These are phyloP conservation scores for Phytopythium oedochilum DNA, from an alignment of 352 stramenopile species.

Conservation along the genomic window DNA sequence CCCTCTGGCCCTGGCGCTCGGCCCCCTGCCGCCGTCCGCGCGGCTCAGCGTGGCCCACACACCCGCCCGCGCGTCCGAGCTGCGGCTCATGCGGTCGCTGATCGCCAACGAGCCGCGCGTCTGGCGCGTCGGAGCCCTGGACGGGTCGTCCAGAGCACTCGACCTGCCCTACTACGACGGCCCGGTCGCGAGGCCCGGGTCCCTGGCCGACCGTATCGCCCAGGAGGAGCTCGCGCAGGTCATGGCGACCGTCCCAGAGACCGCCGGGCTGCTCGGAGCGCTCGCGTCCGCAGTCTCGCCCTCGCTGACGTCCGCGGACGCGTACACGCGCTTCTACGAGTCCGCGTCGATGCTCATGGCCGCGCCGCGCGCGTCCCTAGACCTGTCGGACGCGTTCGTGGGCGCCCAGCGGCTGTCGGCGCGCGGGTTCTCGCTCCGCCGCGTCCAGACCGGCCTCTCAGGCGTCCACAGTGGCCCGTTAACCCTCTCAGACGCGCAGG, in stretches of 20 bases:
- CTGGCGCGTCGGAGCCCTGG: conserved; percentile 13
- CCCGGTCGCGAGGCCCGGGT: conserved; percentile 18
- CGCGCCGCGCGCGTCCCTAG: conserved; percentile 11
- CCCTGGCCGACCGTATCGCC: conserved; percentile 20
- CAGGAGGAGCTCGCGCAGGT: conserved; percentile 16
- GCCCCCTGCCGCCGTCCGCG: neutral
- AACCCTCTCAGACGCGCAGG: conserved; percentile 19
- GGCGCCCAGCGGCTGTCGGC: conserved; percentile 32
- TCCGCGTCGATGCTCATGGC: conserved; percentile 16
- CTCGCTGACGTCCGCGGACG: conserved; percentile 12
- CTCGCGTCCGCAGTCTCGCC: conserved; percentile 12
- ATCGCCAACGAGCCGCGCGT: conserved; percentile 24
- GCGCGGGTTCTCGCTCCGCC: conserved; percentile 37
- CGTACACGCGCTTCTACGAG: conserved; percentile 27
- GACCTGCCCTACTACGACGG: conserved; percentile 26
- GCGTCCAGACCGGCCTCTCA: conserved; percentile 4
- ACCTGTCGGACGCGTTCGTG: conserved; percentile 38
- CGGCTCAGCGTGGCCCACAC: conserved; percentile 14
- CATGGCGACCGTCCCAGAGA: conserved; percentile 14
- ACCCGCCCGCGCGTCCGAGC: conserved; percentile 9
- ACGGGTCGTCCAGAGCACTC: neutral
- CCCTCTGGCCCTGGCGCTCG: neutral
- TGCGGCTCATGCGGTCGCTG: conserved; percentile 12
- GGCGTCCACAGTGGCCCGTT: conserved; percentile 11
- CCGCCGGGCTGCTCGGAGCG: conserved; percentile 13